Conservation (phyloP, 1,284 basidiomycete species). For the Pyrrhoderma noxium region DNA sequence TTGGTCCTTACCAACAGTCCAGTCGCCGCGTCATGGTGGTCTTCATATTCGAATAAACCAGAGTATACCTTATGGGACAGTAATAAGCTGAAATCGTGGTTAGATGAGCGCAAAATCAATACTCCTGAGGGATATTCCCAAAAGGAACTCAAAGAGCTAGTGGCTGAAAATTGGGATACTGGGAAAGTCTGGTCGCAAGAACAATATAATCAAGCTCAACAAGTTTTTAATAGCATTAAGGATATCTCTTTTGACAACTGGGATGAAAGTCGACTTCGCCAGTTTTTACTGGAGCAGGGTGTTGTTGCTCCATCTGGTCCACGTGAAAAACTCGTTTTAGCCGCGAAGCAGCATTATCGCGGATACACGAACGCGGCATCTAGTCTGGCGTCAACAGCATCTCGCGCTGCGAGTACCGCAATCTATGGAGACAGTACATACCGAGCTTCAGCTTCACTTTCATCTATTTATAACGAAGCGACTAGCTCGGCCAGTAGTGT, state of each 20-base stretch:
- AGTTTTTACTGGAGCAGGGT: slow-evolving; percentile 83
- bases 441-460: slow-evolving; percentile 40
- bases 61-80: slow-evolving; percentile 59
- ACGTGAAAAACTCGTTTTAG: slow-evolving; percentile 69
- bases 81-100: slow-evolving; percentile 61
- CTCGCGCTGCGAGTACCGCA: slow-evolving; percentile 41
- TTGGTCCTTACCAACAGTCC: slow-evolving; percentile 35
- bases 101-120: slow-evolving; percentile 61
- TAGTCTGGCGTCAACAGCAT: slow-evolving; percentile 42
- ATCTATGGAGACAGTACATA: slow-evolving; percentile 47
- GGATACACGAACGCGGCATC: slow-evolving; percentile 50
- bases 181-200: slow-evolving; percentile 50
- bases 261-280: slow-evolving; percentile 75
- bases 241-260: slow-evolving; percentile 42
- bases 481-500: slow-evolving; percentile 23
- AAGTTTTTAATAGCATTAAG: slow-evolving; percentile 47
- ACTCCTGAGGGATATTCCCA: slow-evolving; percentile 44
- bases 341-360: slow-evolving; percentile 68
- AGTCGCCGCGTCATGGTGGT: slow-evolving; percentile 45
- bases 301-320: slow-evolving; percentile 74
- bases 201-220: slow-evolving; percentile 58
- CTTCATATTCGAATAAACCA: slow-evolving; percentile 30
- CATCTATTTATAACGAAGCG: slow-evolving; percentile 29
- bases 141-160: slow-evolving; percentile 47
- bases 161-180: slow-evolving; percentile 59